Evolutionary conservation across 2,329 filamentous ascomycete species (phyloP), one percentile per base, ranked within the genome.

Genomic region (Fusarium aywerte): DNA sequence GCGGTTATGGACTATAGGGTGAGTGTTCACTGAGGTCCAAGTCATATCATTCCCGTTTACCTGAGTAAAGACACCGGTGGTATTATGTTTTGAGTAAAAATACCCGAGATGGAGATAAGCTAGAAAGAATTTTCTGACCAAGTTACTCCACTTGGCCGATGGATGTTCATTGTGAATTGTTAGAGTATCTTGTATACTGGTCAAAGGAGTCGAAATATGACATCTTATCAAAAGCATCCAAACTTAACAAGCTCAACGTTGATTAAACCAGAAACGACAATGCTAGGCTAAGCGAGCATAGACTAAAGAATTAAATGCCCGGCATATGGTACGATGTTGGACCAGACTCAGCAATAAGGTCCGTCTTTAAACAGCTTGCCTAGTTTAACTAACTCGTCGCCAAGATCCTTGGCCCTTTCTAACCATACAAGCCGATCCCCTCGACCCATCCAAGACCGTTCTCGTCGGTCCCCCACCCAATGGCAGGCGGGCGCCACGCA

Each of bases 381-480:
- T 40, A 25, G 32, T 29, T 39, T 16, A 23, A 16, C 12, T 3
- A n/a, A 10, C 2, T 4, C 7, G 12, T 13, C 16, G 16, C 16
- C 44, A 48, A 48, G 31, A 18, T 25, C 16, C 11, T 18, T 36
- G 7, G 12, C 31, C 18, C 5, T 25, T n/a, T 18, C 2, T 5
- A 27, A n/a, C 13, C n/a, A 4, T 7, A 15, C 11, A 35, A 31
- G 16, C 6, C 16, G 18, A 18, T 13, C 6, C 10, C 7, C 25
- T 36, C 2, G 42, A n/a, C 11, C 42, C 23, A 23, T 16, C n/a
- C 11, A 16, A 40, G 18, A 44, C 58, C 58, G 49, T 62, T 62
- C 43, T 44, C 43, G 39, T 49, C 36, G 50, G 32, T 31, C 13
- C 5, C 9, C 42, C 11, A 33, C 10, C 3, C 10, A 20, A 25